These are phyloP conservation scores for Trichoderma koningii DNA, from an alignment of 2,329 filamentous ascomycete genomes.

Conservation along the genomic window DNA sequence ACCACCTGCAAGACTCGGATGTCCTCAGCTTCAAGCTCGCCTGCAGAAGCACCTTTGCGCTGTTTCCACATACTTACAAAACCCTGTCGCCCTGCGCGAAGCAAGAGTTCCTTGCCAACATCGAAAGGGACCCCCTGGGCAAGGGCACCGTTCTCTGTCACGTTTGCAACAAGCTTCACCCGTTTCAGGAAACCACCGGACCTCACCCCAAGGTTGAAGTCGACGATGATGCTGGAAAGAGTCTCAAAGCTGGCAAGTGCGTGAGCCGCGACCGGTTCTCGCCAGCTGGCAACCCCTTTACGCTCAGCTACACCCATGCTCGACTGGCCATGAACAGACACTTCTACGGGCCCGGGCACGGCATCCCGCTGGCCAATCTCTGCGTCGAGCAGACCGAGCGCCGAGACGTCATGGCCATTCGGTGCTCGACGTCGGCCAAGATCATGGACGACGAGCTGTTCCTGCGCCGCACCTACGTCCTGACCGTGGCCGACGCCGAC, in stretches of 20 bases:
- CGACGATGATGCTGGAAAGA: not conserved
- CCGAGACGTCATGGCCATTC: constrained; percentile 25
- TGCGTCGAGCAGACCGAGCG: constrained; percentile 28
- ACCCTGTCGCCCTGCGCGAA: constrained; percentile 22
- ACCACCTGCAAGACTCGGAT: constrained; percentile 30
- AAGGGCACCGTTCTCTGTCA: constrained; percentile 31
- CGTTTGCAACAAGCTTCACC: constrained; percentile 30
- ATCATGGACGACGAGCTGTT: constrained; percentile 31
- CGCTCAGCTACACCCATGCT: constrained; percentile 31
- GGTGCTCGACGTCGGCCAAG: constrained; percentile 30
- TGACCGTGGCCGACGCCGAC: constrained; percentile 24
- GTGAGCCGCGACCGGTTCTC: constrained; percentile 30
- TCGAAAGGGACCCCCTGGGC: constrained; percentile 30
- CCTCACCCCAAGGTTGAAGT: constrained; percentile 12
- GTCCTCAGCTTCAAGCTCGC: constrained; percentile 30
- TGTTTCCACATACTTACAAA: constrained; percentile 16
- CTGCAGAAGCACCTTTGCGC: constrained; percentile 27
- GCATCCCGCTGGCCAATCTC: constrained; percentile 30
- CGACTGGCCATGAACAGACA: constrained; percentile 33
- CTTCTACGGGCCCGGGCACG: constrained; percentile 31
- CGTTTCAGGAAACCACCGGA: constrained; percentile 28
- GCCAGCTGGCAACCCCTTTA: constrained; percentile 30
- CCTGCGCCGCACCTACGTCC: constrained; percentile 30
- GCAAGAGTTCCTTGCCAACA: constrained; percentile 27
- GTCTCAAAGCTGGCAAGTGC: constrained; percentile 16